Evolutionary conservation across 1,284 basidiomycete genomes (phyloP), one percentile per base, ranked within the genome.

Genomic region (Chondrostereum purpureum): DNA sequence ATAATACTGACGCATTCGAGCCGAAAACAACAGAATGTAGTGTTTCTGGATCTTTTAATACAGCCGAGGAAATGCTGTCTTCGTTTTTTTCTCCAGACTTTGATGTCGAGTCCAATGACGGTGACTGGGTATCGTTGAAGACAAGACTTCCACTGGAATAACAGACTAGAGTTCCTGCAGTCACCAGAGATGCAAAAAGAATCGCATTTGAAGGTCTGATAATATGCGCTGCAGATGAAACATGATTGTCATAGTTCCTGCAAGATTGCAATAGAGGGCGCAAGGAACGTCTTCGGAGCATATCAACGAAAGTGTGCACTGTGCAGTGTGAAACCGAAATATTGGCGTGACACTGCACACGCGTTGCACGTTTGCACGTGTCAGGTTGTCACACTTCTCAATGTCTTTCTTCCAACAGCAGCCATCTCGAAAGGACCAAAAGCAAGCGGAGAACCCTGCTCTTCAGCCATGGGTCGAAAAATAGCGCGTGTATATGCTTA

Each of bases 381-480:
- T 66, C 66, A 35, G 72, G 72, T 31, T 77, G 70, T 5, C 27
- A 31, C 27, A 44, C 19, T 31, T 40, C 38, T 5, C 10, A 21
- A 83, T 82, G 79, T 70, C 72, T 43, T 85, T 88, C 70, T 85
- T 88, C 57, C 69, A 76, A 49, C 63, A 60, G 39, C 55, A 63
- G 44, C 65, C 66, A 51, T 55, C 65, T 43, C 67, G 70, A 53
- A 58, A 70, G n/a, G 53, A 61, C 1, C 58, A 64, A 20, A 72
- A 73, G 54, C 69, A 70, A 23, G 52, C 60, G 0, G 63, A 72
- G 12, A 80, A 84, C 51, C 79, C 83, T 3, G 73, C 74, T 33
- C 63, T 85, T 24, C 91, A 96, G 61, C 94, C 94, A 50, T 98
- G 94, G 94, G 92, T 98, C 0, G 94, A 98, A 68, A 97, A 97